Conservation (phyloP, 768 basidiomycete species). For the Cyclocybe aegerita region DNA sequence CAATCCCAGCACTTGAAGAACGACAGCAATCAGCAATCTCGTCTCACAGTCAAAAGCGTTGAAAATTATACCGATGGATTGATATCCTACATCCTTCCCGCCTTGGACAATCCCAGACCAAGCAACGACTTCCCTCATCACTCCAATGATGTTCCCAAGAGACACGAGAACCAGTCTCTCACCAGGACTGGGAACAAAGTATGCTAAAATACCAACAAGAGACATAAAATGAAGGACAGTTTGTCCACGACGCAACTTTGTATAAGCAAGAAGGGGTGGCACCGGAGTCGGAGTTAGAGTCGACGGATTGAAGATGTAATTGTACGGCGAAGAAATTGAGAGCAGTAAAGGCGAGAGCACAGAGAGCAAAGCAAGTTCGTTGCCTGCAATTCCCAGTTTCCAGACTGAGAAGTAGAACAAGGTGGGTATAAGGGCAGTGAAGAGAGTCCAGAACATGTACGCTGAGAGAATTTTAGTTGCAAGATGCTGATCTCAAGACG, state of each 20-base stretch:
- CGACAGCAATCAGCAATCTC: not conserved
- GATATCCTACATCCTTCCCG: conserved; percentile 37
- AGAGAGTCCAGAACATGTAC: conserved; percentile 80
- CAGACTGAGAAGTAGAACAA: conserved; percentile 93
- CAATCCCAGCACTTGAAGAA: conserved; percentile 52
- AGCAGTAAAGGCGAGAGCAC: conserved; percentile 71
- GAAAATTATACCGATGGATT: conserved; percentile 43
- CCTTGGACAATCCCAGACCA: conserved; percentile 44
- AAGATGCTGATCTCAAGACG: conserved; percentile 1
- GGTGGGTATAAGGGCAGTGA: conserved; percentile 75
- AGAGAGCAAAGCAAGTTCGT: conserved; percentile 72
- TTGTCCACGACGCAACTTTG: conserved; percentile 47
- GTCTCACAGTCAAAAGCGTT: not conserved
- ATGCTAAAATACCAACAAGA: conserved; percentile 54
- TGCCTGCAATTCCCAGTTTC: conserved; percentile 83
- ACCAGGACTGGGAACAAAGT: conserved; percentile 46
- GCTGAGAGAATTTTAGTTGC: conserved; percentile 40
- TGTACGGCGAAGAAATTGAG: conserved; percentile 31
- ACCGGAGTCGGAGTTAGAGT: not conserved
- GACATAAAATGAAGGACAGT: conserved; percentile 47
- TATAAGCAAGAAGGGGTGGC: conserved; percentile 38
- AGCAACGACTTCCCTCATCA: conserved; percentile 49
- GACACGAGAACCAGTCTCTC: conserved; percentile 59
- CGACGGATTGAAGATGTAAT: conserved; percentile 11
- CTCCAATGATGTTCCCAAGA: conserved; percentile 47